Conservation (phyloP, 2,329 filamentous ascomycete species). For the Colletotrichum australisinense region DNA sequence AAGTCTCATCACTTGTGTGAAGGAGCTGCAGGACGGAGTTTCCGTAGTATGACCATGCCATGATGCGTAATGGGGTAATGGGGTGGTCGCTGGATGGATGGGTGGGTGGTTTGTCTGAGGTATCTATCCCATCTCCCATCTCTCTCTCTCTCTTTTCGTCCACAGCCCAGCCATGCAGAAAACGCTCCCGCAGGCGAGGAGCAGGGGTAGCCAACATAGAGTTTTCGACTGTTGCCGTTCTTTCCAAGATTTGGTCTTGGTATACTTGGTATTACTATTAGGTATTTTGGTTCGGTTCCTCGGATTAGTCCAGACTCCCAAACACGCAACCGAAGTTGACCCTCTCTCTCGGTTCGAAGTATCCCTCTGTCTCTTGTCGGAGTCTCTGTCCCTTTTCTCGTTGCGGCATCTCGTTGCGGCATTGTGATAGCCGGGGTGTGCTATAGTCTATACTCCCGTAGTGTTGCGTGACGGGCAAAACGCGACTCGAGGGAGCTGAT, state of each 20-base stretch:
- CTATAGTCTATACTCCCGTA: not conserved
- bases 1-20: not conserved
- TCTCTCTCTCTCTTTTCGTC: not conserved
- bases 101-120: slow-evolving; percentile 15
- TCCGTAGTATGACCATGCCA: not conserved
- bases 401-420: not conserved
- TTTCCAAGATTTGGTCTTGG: slow-evolving; percentile 4
- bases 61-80: not conserved
- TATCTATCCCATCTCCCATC: not conserved
- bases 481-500: not conserved
- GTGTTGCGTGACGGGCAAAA: not conserved
- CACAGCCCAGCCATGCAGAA: not conserved
- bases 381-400: not conserved
- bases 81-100: not conserved
- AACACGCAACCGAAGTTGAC: not conserved
- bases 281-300: not conserved
- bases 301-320: not conserved
- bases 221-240: slow-evolving; percentile 5
- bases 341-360: not conserved
- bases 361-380: not conserved
- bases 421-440: not conserved
- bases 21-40: not conserved
- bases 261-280: not conserved
- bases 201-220: not conserved
- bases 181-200: not conserved